phyloP scores from a whole-genome alignment of 805 yeast species.

The Candida tallmaniae region DNA sequence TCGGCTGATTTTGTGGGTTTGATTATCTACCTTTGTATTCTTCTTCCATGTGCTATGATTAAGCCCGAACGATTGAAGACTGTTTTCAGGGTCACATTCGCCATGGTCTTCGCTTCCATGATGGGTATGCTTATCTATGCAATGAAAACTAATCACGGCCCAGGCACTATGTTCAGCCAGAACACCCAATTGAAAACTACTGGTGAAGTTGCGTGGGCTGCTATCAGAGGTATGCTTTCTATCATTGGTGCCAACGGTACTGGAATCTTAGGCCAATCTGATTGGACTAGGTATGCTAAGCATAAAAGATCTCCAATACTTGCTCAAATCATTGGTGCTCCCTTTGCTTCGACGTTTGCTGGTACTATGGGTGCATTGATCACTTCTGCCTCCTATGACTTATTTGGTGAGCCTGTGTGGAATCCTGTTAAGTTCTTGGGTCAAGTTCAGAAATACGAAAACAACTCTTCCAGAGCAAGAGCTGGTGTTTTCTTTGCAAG shows the following conservation, averaged over 20 bases:
- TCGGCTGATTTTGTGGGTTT: conserved; percentile 9
- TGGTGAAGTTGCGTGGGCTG: conserved; percentile 11
- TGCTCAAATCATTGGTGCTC: conserved; percentile 11
- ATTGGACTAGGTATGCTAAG: conserved; percentile 10
- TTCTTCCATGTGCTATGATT: conserved; percentile 17
- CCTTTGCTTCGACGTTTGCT: conserved; percentile 7
- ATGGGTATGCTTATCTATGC: conserved; percentile 25
- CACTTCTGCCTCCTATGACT: conserved; percentile 15
- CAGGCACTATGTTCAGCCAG: conserved; percentile 14
- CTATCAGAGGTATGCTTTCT: conserved; percentile 6
- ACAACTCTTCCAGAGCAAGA: conserved; percentile 28
- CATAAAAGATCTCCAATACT: conserved; percentile 3
- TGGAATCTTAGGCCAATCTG: conserved; percentile 10
- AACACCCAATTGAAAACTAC: not conserved
- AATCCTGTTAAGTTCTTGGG: conserved; percentile 8
- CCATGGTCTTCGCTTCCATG: conserved; percentile 20
- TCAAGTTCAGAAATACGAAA: conserved; percentile 21
- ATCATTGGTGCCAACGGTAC: conserved; percentile 11
- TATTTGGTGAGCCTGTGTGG: conserved; percentile 19
- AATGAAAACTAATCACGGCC: conserved; percentile 20
- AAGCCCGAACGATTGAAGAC: conserved; percentile 23
- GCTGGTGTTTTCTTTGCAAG: conserved; percentile 18
- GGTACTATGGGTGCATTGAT: conserved; percentile 8
- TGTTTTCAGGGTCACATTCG: conserved; percentile 17
- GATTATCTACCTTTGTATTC: conserved; percentile 8